Base-by-base conservation (phyloP, 441 rosid species). In the Populus hybrid region DNA sequence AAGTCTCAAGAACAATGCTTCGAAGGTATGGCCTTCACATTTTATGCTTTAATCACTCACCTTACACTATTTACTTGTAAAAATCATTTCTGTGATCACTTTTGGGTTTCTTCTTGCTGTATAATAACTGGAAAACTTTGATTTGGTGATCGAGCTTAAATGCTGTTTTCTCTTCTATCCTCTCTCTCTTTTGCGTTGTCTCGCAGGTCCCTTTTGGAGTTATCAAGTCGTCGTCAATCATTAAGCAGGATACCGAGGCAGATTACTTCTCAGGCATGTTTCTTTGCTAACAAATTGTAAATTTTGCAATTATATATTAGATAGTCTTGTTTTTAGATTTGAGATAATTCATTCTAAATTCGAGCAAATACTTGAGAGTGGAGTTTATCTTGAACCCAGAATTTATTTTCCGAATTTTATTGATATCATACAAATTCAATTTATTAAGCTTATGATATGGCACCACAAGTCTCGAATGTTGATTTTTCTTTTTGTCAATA, bases 161-260 rank as follows among this genome's bases (percentile, higher is more conserved):
- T 74, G 38, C 20, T 12, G 53, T 21, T 21, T 61, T 29, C 21
- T 20, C 26, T 75, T 7, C 45, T 9, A 14, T 10, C 14, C 45
- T 40, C 14, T 9, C 11, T 45, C 53, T 63, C 63, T 56, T 23
- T 2, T 23, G 5, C 31, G 38, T 20, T 38, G 50, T 10, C 66
- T 83, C 45, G 63, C 87, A 92, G 95, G 93, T 90, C 93, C 67
- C 69, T 93, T 83, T 84, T 88, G 82, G 92, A 90, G 82, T 78
- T 90, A 63, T 84, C 96, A 4, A 81, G 82, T 42, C 89, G 88
- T 78, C 89, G 73, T 61, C 28, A 21, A 86, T 86, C 90, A 24
- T 29, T 76, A 28, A 74, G 84, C 80, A 90, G 90, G 77, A 68
- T 86, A 70, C 90, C 88, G 9, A 82, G 90, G 83, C 87, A 79